Conservation (phyloP, 768 basidiomycete genomes). For the Mrakia gelida region DNA sequence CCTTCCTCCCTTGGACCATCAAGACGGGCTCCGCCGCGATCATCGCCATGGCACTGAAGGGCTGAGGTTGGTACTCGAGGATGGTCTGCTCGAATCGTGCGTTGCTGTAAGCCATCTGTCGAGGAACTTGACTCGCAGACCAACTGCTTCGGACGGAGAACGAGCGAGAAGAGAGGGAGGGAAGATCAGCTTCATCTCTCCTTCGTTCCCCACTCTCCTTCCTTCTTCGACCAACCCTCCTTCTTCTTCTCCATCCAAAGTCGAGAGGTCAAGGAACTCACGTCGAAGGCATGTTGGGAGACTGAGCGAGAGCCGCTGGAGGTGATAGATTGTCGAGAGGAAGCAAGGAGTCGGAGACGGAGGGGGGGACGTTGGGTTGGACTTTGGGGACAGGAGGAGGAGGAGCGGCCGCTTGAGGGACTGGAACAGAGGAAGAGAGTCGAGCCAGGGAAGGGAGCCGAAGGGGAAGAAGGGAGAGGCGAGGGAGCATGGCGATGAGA, state of each 20-base stretch:
- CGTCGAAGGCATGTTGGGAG: background rate
- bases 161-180: background rate
- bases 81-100: constrained; percentile 90
- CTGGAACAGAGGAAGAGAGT: background rate
- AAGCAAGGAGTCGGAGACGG: background rate
- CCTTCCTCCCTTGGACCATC: constrained; percentile 73
- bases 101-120: constrained; percentile 45
- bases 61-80: constrained; percentile 81
- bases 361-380: background rate
- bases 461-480: background rate
- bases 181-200: background rate
- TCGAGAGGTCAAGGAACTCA: background rate
- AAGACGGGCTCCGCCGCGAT: constrained; percentile 79
- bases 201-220: background rate
- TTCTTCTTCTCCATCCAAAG: background rate
- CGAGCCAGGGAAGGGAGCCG: background rate
- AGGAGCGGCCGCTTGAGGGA: background rate
- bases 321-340: background rate
- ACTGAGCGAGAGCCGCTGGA: background rate
- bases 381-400: constrained; percentile 1
- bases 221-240: background rate
- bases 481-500: constrained; percentile 1
- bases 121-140: constrained; percentile 25
- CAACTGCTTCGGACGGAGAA: constrained; percentile 9
- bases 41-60: constrained; percentile 86